Percentiles rank a stretch among this genome's conserved stretches.
Conservation (phyloP, 441 rosid genomes). For the Gossypium lobatum region DNA sequence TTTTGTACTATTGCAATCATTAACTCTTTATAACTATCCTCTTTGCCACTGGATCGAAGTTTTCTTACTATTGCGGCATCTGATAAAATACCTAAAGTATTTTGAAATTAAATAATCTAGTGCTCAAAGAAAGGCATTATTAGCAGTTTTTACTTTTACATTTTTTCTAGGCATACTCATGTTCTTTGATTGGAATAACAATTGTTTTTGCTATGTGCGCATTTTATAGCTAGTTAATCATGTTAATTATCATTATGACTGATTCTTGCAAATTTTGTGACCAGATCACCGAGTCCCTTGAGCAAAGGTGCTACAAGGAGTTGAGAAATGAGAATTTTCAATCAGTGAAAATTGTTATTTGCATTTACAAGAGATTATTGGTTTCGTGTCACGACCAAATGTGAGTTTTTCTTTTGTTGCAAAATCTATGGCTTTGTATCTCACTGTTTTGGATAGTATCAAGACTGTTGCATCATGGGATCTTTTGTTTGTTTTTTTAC, state of each 20-base stretch:
- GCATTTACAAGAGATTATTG: slow-evolving; percentile 81
- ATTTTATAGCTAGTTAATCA: background rate
- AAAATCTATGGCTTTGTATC: slow-evolving; percentile 1
- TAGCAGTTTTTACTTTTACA: background rate
- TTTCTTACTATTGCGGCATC: background rate
- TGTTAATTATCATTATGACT: background rate
- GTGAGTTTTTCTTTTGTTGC: slow-evolving; percentile 41
- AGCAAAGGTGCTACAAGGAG: slow-evolving; percentile 96
- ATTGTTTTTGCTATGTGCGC: background rate
- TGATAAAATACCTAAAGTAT: background rate
- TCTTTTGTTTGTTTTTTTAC: background rate
- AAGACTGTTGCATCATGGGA: slow-evolving; percentile 2
- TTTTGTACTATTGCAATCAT: background rate
- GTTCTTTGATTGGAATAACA: background rate
- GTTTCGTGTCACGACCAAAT: slow-evolving; percentile 84
- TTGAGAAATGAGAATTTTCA: slow-evolving; percentile 80
- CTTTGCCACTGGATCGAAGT: background rate
- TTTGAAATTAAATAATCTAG: background rate
- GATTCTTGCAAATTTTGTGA: slow-evolving; percentile 21
- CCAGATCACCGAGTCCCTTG: slow-evolving; percentile 81
- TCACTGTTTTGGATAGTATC: background rate
- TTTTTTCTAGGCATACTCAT: background rate
- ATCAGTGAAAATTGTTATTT: slow-evolving; percentile 70
- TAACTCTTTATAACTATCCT: background rate
- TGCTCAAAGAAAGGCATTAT: background rate